These are phyloP conservation scores for Sphaerulina vaccinii DNA, from an alignment of 2,329 filamentous ascomycete genomes.

Conservation along the genomic window DNA sequence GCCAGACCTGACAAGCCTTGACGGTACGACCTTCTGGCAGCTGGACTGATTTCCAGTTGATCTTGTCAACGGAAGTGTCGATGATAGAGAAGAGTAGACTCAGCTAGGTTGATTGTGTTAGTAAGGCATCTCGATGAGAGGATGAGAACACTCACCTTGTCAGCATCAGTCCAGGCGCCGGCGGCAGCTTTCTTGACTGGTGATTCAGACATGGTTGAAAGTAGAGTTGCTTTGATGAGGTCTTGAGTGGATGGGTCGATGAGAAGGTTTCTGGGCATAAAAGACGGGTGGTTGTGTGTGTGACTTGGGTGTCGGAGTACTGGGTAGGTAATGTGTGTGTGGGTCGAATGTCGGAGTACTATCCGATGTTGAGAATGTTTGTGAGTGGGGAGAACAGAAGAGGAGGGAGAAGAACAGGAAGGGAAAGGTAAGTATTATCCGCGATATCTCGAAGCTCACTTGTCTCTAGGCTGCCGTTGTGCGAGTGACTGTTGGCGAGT, in stretches of 20 bases:
- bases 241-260: conserved; percentile 1
- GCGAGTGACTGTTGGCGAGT: neutral
- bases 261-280: conserved; percentile 4
- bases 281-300: conserved; percentile 2
- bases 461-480: conserved; percentile 3
- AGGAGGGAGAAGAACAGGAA: conserved; percentile 3
- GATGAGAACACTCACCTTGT: conserved; percentile 28
- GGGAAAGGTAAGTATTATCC: conserved; percentile 1
- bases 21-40: conserved; percentile 35
- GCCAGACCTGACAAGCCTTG: conserved; percentile 33
- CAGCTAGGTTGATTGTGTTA: conserved; percentile 18
- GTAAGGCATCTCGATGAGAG: neutral
- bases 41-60: conserved; percentile 33
- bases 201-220: conserved; percentile 27
- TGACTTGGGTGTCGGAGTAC: neutral
- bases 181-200: conserved; percentile 10
- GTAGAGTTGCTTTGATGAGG: conserved; percentile 3
- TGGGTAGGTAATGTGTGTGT: no score
- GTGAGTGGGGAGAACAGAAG: conserved; percentile 11
- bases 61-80: conserved; percentile 24
- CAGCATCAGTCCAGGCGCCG: conserved; percentile 36
- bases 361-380: neutral
- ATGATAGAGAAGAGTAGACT: conserved; percentile 34
- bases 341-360: neutral
- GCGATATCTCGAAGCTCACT: neutral